Evolutionary conservation across 305 asterid genomes (phyloP).

Genomic region (Fraxinus xanthoxyloides): DNA sequence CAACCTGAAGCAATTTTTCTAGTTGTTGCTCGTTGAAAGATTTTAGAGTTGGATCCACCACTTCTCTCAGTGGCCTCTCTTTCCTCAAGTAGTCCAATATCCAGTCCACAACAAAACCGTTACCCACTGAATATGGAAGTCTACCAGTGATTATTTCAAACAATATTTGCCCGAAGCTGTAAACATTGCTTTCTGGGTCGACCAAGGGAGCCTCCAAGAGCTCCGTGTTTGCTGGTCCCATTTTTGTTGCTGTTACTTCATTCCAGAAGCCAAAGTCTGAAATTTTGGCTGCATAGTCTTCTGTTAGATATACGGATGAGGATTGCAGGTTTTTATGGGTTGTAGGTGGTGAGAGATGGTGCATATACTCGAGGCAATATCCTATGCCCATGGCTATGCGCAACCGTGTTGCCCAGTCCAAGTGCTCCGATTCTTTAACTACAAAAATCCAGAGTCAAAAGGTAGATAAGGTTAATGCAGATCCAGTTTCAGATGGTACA

Average conservation of each 20-base stretch:
- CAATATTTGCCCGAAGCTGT: conserved; percentile 37
- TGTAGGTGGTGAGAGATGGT: conserved; percentile 39
- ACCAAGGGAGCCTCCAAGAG: conserved; percentile 24
- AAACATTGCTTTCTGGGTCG: conserved; percentile 32
- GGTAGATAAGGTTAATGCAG: neutral
- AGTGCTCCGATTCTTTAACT: conserved; percentile 46
- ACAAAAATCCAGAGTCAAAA: conserved; percentile 6
- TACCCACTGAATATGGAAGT: conserved; percentile 23
- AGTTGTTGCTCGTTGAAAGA: conserved; percentile 32
- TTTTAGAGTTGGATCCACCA: conserved; percentile 39
- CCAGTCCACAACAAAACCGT: conserved; percentile 29
- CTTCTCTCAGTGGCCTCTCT: conserved; percentile 20
- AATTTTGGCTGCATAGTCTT: conserved; percentile 51
- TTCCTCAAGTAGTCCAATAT: conserved; percentile 26
- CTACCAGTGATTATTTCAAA: conserved; percentile 41
- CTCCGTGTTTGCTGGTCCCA: conserved; percentile 19
- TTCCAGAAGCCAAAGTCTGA: conserved; percentile 38
- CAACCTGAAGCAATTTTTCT: conserved; percentile 25
- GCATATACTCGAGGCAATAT: conserved; percentile 49
- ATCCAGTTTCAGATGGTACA: neutral
- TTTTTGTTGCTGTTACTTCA: conserved; percentile 26
- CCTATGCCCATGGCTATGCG: conserved; percentile 52
- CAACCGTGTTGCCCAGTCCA: conserved; percentile 44
- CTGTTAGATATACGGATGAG: conserved; percentile 40
- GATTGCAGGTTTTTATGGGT: conserved; percentile 40